Evolutionary conservation across 2,329 filamentous ascomycete species (phyloP).

Genomic region (Aspergillus fumigatus): DNA sequence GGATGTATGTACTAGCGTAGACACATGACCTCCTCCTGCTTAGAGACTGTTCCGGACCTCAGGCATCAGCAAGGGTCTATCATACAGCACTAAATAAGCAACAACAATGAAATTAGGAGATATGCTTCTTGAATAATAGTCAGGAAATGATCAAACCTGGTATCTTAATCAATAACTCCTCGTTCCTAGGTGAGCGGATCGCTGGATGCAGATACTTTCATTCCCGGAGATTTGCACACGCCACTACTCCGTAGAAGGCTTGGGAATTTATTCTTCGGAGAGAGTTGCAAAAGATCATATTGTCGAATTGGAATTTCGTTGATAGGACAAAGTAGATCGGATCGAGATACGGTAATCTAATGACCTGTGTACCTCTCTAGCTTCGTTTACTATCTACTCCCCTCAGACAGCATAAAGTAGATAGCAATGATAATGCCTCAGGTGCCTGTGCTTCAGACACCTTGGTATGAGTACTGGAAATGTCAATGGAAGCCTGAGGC

Average conservation of each 20-base stretch:
- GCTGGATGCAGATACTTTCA: not conserved
- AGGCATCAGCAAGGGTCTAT: not conserved
- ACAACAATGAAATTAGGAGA: not conserved
- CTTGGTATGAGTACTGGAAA: not conserved
- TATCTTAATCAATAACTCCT: too few relatives aligned
- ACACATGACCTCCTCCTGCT: slow-evolving; percentile 6
- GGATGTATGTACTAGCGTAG: not conserved
- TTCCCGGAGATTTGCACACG: not conserved
- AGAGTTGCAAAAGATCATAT: not conserved
- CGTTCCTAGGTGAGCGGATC: not conserved
- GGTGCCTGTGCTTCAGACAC: not conserved
- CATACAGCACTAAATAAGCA: not conserved
- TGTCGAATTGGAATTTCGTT: not conserved
- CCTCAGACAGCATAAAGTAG: not conserved
- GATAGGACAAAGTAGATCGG: not conserved
- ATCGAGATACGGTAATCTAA: not conserved
- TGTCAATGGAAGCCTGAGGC: not conserved
- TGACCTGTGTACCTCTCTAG: not conserved
- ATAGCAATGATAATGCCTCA: not conserved
- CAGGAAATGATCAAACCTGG: not conserved
- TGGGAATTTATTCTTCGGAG: not conserved
- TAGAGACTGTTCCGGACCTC: not conserved
- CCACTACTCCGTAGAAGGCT: not conserved
- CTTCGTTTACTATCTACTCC: not conserved
- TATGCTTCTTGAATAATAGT: not conserved